These are phyloP conservation scores for Pythium chondricola DNA, from an alignment of 352 stramenopile species.

Conservation along the genomic window DNA sequence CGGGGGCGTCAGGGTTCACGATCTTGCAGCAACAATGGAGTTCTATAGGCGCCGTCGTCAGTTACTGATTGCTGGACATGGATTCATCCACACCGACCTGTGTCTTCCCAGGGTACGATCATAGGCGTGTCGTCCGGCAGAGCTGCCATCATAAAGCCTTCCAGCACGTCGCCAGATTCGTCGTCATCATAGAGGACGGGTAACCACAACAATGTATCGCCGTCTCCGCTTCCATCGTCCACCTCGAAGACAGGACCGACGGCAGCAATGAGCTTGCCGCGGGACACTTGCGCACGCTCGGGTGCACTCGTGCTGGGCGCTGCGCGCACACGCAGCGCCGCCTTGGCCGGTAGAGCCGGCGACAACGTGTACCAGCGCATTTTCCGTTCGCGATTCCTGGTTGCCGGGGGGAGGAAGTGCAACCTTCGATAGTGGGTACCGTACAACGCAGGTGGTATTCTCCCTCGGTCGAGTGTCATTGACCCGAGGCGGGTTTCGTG, in stretches of 20 bases:
- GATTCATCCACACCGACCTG: conserved; percentile 31
- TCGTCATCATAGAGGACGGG: conserved; percentile 39
- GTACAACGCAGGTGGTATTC: too few species aligned
- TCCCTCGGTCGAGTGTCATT: too few species aligned
- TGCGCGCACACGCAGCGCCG: conserved; percentile 55
- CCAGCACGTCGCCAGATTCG: conserved; percentile 17
- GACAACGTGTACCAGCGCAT: conserved; percentile 77
- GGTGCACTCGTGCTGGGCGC: conserved; percentile 37
- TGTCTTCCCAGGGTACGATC: conserved; percentile 44
- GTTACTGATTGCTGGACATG: too few species aligned
- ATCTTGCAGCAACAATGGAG: too few species aligned
- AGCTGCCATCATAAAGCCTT: conserved; percentile 49
- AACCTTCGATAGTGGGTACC: not conserved
- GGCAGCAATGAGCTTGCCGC: conserved; percentile 42
- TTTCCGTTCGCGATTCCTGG: not conserved
- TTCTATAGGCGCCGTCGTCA: too few species aligned
- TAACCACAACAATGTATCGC: conserved; percentile 35
- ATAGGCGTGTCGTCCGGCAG: conserved; percentile 37
- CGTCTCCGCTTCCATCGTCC: conserved; percentile 5
- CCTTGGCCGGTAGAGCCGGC: conserved; percentile 42
- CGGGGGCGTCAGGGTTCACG: too few species aligned
- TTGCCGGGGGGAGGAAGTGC: not conserved
- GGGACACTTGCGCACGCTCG: conserved; percentile 35
- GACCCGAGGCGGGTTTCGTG: too few species aligned
- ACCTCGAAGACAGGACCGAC: conserved; percentile 31